Percentiles rank a stretch among this genome's conserved stretches.
Evolutionary conservation across 305 asterid species (phyloP).

Genomic region (Petunia hybrid): DNA sequence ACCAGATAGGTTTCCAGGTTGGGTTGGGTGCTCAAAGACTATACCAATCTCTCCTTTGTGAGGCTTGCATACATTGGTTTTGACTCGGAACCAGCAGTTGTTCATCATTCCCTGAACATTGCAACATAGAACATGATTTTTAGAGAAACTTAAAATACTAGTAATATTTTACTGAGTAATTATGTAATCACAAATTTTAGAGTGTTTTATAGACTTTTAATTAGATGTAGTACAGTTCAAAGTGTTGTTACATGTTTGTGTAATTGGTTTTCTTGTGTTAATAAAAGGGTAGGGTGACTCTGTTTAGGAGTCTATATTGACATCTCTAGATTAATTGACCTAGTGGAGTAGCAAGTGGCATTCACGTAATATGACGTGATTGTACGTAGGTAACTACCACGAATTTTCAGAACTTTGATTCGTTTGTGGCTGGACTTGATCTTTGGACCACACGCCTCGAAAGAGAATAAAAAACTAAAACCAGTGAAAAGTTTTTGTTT

Average conservation of each 20-base stretch:
- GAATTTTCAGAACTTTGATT: not conserved
- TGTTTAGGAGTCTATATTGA: not conserved
- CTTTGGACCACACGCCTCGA: conserved; percentile 28
- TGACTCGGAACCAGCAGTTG: conserved; percentile 93
- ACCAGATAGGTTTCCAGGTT: conserved; percentile 82
- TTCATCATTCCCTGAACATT: conserved; percentile 90
- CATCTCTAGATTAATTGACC: not conserved
- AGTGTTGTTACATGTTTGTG: too few species aligned
- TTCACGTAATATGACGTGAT: not conserved
- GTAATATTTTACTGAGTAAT: not conserved
- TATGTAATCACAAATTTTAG: conserved; percentile 1
- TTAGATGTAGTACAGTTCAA: not conserved
- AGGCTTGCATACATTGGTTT: conserved; percentile 77
- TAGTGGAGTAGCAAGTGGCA: not conserved
- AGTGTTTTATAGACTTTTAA: not conserved
- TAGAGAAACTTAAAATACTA: not conserved
- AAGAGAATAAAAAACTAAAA: not conserved
- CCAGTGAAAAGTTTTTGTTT: not conserved
- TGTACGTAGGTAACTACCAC: not conserved
- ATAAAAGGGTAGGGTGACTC: too few species aligned
- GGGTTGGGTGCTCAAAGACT: conserved; percentile 93
- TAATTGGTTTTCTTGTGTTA: too few species aligned
- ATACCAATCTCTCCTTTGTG: conserved; percentile 87
- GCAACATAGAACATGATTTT: not conserved
- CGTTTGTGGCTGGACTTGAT: not conserved